Evolutionary conservation across 2,329 filamentous ascomycete genomes (phyloP).

Genomic region (Rutstroemia sp.): DNA sequence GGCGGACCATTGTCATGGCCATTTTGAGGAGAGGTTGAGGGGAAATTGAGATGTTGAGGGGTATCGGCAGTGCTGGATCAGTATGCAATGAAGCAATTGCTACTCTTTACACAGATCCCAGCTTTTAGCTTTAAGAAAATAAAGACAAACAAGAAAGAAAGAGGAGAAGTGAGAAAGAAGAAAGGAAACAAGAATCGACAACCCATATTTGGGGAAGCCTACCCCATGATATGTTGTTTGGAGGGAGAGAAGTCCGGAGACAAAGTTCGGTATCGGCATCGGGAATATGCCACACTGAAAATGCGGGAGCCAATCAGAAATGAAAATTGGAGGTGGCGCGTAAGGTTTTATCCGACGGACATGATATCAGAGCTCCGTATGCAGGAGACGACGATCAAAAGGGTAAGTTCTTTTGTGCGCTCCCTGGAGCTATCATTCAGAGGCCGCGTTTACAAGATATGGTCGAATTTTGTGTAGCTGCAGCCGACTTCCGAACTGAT

Average conservation of each 20-base stretch:
- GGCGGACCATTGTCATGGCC: conserved; percentile 35
- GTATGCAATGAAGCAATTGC: too few species aligned
- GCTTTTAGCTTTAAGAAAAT: neutral
- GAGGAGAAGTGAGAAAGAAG: neutral
- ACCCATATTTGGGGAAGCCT: too few species aligned
- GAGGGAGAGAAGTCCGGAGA: neutral
- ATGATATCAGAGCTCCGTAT: too few species aligned
- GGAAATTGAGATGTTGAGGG: neutral
- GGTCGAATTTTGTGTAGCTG: too few species aligned
- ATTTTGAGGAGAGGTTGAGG: neutral
- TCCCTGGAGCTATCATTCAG: too few species aligned
- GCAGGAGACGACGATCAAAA: too few species aligned
- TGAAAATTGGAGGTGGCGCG: neutral
- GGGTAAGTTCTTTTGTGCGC: too few species aligned
- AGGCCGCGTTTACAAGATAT: too few species aligned
- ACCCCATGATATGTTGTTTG: neutral
- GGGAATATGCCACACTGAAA: neutral
- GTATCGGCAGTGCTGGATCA: neutral
- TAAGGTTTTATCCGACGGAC: conserved; percentile 1
- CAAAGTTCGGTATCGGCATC: conserved; percentile 1
- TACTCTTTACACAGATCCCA: too few species aligned
- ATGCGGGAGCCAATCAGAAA: conserved; percentile 1
- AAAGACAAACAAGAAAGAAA: neutral
- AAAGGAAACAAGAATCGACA: neutral
- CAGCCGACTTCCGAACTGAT: too few species aligned